Evolutionary conservation across 768 basidiomycete genomes (phyloP), one percentile per base, ranked within the genome.

Genomic region (Galerina marginata): DNA sequence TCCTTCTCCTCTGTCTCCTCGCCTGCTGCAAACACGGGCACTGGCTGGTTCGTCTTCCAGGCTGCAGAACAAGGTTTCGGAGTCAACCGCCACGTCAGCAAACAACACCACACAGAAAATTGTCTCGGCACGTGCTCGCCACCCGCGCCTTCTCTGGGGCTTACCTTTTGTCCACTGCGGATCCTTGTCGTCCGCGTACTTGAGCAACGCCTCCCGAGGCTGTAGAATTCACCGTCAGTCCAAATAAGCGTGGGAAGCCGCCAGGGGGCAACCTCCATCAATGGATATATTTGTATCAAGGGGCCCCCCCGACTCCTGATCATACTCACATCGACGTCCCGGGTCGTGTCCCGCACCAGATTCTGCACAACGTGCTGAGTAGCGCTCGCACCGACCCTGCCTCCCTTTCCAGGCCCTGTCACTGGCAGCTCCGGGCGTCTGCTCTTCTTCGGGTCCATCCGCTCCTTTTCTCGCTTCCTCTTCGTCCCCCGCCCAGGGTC

Each of bases 351-450:
- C 69, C 92, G 84, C 63, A 99, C 94, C 73, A 99, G 77, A 71
- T 94, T 92, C 76, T 97, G 95, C 53, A 99, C 95, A 65, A 99
- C 86, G 72, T 98, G 95, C 68, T 98, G 96, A 51, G 95, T 98
- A 15, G 96, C 96, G 77, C 94, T 96, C 37, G 95, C 95, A 42
- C 97, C 97, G 42, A 99, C 92, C 42, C 97, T 81, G 54, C 97
- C 97, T 20, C 97, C 97, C 68, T 85, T 85, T 55, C 97, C 97
- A 11, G 95, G 95, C 11, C 97, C 97, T 63, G 83, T 90, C 55
- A 99, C 88, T 26, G 97, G 97, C 68, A 96, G 80, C 71, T 95
- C 93, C 20, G 97, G 97, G 65, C 95, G 84, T 69, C 86, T 86
- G 76, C 93, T 95, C 85, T 97, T 97, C 69, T 92, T 85, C 43